Percentiles rank a stretch among this genome's conserved stretches.
Conservation (phyloP, 2,329 filamentous ascomycete genomes). For the Pseudogymnoascus sp. region DNA sequence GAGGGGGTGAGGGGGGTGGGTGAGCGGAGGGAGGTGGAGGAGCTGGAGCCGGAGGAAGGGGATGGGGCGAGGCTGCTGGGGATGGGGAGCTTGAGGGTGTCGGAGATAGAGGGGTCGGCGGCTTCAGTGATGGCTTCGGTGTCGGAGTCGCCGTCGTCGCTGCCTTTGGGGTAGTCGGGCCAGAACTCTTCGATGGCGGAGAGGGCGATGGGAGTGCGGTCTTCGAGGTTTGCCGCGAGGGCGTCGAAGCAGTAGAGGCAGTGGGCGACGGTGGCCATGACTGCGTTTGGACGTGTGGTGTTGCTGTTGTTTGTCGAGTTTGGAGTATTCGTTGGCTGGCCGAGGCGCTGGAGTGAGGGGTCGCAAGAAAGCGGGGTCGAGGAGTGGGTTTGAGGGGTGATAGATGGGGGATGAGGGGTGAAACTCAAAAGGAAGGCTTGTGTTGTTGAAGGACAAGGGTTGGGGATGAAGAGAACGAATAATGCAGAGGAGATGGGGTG, state of each 20-base stretch:
- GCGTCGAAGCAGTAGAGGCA: constrained; percentile 91
- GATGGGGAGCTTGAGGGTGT: background rate
- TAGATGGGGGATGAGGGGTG: background rate
- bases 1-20: constrained; percentile 16
- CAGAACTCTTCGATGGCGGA: constrained; percentile 61
- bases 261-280: constrained; percentile 78
- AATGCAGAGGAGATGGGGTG: background rate
- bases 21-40: constrained; percentile 15
- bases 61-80: constrained; percentile 1
- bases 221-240: constrained; percentile 66
- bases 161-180: constrained; percentile 29
- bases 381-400: background rate
- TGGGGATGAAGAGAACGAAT: background rate
- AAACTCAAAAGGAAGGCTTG: constrained; percentile 2
- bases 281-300: constrained; percentile 8
- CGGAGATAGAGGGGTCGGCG: constrained; percentile 3
- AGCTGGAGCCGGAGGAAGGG: background rate
- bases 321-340: background rate
- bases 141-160: constrained; percentile 28
- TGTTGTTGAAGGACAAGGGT: background rate
- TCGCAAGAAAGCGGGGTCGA: background rate
- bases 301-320: background rate
- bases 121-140: constrained; percentile 30
- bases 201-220: constrained; percentile 59
- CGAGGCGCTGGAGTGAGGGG: background rate